Base-by-base conservation (phyloP, 176 grass and related monocot genomes). In the Avena insularis region DNA sequence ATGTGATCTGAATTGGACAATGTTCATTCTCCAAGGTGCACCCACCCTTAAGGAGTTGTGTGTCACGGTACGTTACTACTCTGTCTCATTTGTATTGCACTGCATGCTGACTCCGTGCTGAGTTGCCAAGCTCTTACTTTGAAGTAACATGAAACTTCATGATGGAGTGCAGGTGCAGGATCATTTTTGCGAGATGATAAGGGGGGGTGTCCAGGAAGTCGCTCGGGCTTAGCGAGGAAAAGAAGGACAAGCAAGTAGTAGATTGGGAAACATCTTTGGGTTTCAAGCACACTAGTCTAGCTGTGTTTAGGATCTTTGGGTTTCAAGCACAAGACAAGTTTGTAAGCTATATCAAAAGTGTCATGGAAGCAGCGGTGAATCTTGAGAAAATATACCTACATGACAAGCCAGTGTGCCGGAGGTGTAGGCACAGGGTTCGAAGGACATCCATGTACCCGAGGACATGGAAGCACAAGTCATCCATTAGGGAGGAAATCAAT, bases 401-500 rank as follows among this genome's bases (percentile, higher is more conserved):
- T 60, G 58, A 60, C 58, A 60, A 60, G 8, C 58, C 58, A 60
- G 20, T 60, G 58, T 60, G 58, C 58, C 58, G 58, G 8, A 60
- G 20, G 58, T 60, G 19, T 20, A 60, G 20, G 20, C 19, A 20
- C 20, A 60, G 58, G 58, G 58, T 60, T 60, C 20, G 58, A 21
- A 60, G 58, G 58, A 60, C 58, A 60, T 60, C 58, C 58, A 60
- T 60, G 58, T 60, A 60, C 58, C 58, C 58, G 8, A 60, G 58
- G 20, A 60, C 58, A 60, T n/a, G 58, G 58, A 60, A 60, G 58
- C 58, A 60, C 58, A 56, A 56, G 54, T 56, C 54, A 56, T 56
- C 5, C 54, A 56, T 56, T 56, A 56, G 16, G 5, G 54, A 56
- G 54, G 54, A 56, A 0, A 56, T 56, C 54, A 56, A 56, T 43